A percentile compares a stretch with the other conserved stretches of the same genome.
phyloP scores from a whole-genome alignment of 805 yeast genomes.

The Hanseniaspora guilliermondii region DNA sequence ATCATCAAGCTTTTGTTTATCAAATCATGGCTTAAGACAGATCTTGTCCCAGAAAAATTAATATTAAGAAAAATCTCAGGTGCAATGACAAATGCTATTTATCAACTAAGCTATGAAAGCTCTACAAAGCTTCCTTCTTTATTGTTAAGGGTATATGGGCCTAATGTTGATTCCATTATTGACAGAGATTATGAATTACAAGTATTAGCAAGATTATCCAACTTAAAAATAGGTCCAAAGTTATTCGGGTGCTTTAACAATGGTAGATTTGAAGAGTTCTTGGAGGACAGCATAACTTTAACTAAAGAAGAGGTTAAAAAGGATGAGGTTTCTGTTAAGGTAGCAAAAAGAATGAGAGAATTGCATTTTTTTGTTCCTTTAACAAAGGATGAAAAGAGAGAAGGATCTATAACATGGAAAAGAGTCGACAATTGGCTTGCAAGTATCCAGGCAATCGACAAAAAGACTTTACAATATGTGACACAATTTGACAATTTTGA shows the following conservation, averaged over 20 bases:
- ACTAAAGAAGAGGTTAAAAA: conserved; percentile 61
- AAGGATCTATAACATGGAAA: conserved; percentile 60
- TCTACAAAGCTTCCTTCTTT: conserved; percentile 46
- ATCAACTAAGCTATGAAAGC: conserved; percentile 39
- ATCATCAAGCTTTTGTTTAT: conserved; percentile 52
- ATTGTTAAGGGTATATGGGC: conserved; percentile 75
- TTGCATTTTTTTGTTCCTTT: conserved; percentile 70
- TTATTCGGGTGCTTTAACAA: conserved; percentile 79
- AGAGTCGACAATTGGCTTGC: conserved; percentile 60
- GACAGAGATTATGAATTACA: conserved; percentile 73
- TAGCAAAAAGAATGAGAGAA: conserved; percentile 94
- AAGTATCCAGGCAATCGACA: conserved; percentile 30
- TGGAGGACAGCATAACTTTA: conserved; percentile 70
- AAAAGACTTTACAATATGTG: conserved; percentile 27
- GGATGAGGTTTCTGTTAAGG: conserved; percentile 62
- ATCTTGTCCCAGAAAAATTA: conserved; percentile 34
- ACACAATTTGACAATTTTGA: conserved; percentile 36
- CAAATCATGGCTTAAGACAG: conserved; percentile 55
- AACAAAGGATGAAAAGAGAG: conserved; percentile 39
- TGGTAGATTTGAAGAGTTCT: conserved; percentile 88
- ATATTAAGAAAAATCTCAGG: conserved; percentile 65
- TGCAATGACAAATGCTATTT: conserved; percentile 85
- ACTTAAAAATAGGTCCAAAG: conserved; percentile 74
- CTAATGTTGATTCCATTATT: conserved; percentile 70
- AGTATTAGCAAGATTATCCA: conserved; percentile 59